A percentile compares a stretch with the other conserved stretches of the same genome.
phyloP scores from a whole-genome alignment of 2,329 filamentous ascomycete species.

The Stagonosporopsis chrysanthemi region DNA sequence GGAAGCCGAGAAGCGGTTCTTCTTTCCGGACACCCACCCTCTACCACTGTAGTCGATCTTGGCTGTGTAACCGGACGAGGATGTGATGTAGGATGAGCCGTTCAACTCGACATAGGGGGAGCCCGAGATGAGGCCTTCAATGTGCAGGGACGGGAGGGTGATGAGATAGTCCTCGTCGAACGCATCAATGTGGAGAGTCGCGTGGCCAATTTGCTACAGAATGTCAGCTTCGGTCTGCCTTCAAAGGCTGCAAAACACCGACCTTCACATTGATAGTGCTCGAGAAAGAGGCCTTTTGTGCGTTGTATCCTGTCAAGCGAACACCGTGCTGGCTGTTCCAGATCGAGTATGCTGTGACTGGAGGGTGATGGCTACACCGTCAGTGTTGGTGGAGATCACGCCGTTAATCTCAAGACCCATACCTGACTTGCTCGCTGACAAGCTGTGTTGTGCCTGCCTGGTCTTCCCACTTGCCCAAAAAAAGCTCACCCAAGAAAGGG shows the following conservation, averaged over 20 bases:
- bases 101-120: slow-evolving; percentile 92
- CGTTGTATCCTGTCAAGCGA: slow-evolving; percentile 82
- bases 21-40: slow-evolving; percentile 94
- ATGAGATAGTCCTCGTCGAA: slow-evolving; percentile 82
- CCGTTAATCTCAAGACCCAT: slow-evolving; percentile 3
- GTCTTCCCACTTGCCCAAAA: slow-evolving; percentile 89
- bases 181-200: slow-evolving; percentile 75
- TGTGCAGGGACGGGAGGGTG: slow-evolving; percentile 88
- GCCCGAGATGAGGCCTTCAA: slow-evolving; percentile 88
- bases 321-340: slow-evolving; percentile 85
- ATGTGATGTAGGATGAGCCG: slow-evolving; percentile 82
- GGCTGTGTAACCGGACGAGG: slow-evolving; percentile 83
- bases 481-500: slow-evolving; percentile 93
- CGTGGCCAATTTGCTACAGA: slow-evolving; percentile 79
- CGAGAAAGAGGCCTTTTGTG: slow-evolving; percentile 93
- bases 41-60: slow-evolving; percentile 94
- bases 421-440: slow-evolving; percentile 92
- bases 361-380: slow-evolving; percentile 77
- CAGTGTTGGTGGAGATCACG: slow-evolving; percentile 18
- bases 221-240: neutral
- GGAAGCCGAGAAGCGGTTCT: slow-evolving; percentile 83
- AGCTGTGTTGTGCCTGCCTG: slow-evolving; percentile 81
- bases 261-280: slow-evolving; percentile 89
- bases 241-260: neutral
- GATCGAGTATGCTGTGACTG: slow-evolving; percentile 93